These are phyloP conservation scores for Nakazawaea sp. DNA, from an alignment of 805 yeast genomes.

Conservation along the genomic window DNA sequence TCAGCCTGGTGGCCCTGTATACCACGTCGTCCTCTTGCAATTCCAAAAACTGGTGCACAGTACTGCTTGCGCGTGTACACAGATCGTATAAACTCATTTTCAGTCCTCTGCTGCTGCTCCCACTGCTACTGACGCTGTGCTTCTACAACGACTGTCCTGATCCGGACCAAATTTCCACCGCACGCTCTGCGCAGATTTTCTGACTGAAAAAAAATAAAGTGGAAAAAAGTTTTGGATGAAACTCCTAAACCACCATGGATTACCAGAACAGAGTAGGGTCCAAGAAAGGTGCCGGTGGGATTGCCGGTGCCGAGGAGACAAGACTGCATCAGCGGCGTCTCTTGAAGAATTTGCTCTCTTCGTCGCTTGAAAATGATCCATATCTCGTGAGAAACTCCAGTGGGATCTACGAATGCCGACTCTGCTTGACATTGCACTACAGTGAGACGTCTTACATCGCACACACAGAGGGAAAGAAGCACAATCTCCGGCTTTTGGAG, in stretches of 20 bases:
- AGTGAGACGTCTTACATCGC: conserved; percentile 76
- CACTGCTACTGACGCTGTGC: background rate
- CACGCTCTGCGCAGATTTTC: no score
- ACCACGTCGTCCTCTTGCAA: background rate
- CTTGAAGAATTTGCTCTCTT: conserved; percentile 52
- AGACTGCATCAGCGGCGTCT: conserved; percentile 65
- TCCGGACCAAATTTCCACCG: no score
- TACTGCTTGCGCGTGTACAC: conserved; percentile 7
- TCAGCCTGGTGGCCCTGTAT: conserved; percentile 1
- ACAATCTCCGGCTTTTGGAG: conserved; percentile 63
- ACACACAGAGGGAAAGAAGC: conserved; percentile 82
- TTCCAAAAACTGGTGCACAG: conserved; percentile 2
- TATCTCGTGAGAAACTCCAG: conserved; percentile 77
- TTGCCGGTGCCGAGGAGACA: conserved; percentile 67
- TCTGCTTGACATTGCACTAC: conserved; percentile 79
- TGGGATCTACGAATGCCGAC: conserved; percentile 79
- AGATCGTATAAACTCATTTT: conserved; percentile 7
- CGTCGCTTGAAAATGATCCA: conserved; percentile 60
- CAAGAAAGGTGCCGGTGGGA: conserved; percentile 86
- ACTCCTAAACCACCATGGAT: conserved; percentile 58
- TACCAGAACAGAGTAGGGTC: conserved; percentile 86
- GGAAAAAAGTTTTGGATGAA: background rate
- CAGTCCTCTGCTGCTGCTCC: background rate
- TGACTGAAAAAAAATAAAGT: background rate
- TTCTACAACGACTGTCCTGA: no score